Base-by-base conservation (phyloP, 768 basidiomycete genomes). In the Piloderma croceum region DNA sequence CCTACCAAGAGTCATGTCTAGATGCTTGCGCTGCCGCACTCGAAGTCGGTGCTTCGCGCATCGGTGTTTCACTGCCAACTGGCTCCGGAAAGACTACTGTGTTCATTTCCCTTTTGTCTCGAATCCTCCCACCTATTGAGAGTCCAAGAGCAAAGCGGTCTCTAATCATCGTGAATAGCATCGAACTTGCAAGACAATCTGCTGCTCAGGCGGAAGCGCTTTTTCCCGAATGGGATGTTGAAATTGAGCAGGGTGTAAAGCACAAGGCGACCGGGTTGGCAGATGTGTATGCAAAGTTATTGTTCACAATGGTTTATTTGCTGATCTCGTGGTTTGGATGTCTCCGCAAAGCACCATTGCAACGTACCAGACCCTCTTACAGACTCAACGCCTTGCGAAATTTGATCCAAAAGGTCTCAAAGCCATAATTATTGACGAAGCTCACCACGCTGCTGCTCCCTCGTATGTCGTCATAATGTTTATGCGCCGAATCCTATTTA, bases 391-490 rank as follows among this genome's bases (percentile, higher is more conserved):
- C 15, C 55, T 91, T 40, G 68, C 67, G 5, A 94, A 93, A 57
- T 94, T 93, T 56, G 69, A 81, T 52, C 82, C 84, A 3, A 53
- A 59, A 7, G 53, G 46, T 34, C 61, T 89, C 46, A 90, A 84
- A 52, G 84, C 83, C 12, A 69, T 96, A 43, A 79, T 94, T 33
- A 70, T 96, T 3, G 92, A 96, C 53, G 92, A 96, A 62, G 93
- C 93, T 1, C 94, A 97, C 57, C 94, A 98, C 60, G 87, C 93
- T 21, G 92, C 89, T 27, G 88, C 93, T 7, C 81, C 83, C 22
- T 91, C 92, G 80, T 93, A 64, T 40, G 79, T 67, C 24, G n/a
- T 13, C n/a, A 5, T 34, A 37, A 42, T 5, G n/a, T 29, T 27
- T 6, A 13, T 31, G 32, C 38, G 35, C 24, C 9, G 21, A 13